Percentiles rank a stretch among this genome's conserved stretches.
phyloP scores from a whole-genome alignment of 2,329 filamentous ascomycete genomes.

The Trichoderma brevicompactum region DNA sequence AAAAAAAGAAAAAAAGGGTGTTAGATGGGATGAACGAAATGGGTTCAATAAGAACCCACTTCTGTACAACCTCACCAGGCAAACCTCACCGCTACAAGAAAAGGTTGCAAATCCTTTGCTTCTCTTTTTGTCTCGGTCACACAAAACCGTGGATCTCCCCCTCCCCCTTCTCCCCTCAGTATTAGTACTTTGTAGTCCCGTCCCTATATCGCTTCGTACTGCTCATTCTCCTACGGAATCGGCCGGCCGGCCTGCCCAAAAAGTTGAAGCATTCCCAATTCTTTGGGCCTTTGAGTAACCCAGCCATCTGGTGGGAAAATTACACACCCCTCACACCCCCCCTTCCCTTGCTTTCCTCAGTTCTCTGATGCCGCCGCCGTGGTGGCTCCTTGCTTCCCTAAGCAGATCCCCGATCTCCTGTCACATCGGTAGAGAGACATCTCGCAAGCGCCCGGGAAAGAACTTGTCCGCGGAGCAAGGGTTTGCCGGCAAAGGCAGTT shows the following conservation, averaged over 20 bases:
- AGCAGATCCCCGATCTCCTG: background rate
- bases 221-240: background rate
- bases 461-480: slow-evolving; percentile 5
- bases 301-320: background rate
- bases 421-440: background rate
- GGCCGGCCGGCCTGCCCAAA: background rate
- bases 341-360: background rate
- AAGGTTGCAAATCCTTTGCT: background rate
- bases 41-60: background rate
- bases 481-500: background rate
- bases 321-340: background rate
- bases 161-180: background rate
- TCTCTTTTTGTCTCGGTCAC: background rate
- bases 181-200: too few species aligned
- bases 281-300: slow-evolving; percentile 2
- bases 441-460: background rate
- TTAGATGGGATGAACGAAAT: too few species aligned
- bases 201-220: background rate
- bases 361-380: background rate
- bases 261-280: background rate
- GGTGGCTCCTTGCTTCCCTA: slow-evolving; percentile 4
- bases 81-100: slow-evolving; percentile 17
- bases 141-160: background rate
- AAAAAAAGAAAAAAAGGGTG: too few species aligned
- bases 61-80: slow-evolving; percentile 8